Conservation (phyloP, 1,139 yeast species). For the Blastobotrys aristatus region DNA sequence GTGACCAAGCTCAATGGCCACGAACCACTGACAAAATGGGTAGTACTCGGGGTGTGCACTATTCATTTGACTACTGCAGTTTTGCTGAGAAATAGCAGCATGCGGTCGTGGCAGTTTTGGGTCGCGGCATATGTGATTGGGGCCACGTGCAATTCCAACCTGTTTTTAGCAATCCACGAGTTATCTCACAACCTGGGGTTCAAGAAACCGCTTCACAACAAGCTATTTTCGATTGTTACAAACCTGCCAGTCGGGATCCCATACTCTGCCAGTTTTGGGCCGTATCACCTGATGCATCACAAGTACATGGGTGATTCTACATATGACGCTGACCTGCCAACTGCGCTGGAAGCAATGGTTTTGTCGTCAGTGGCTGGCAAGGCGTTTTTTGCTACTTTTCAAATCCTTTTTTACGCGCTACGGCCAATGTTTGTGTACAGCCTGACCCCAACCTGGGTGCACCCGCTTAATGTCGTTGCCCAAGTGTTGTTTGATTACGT, state of each 20-base stretch:
- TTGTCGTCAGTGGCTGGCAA: slow-evolving; percentile 78
- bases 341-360: slow-evolving; percentile 65
- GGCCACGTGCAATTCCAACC: slow-evolving; percentile 79
- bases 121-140: slow-evolving; percentile 70
- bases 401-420: slow-evolving; percentile 80
- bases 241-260: slow-evolving; percentile 89
- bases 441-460: slow-evolving; percentile 68
- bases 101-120: slow-evolving; percentile 54
- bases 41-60: slow-evolving; percentile 57
- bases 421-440: slow-evolving; percentile 84
- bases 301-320: slow-evolving; percentile 83
- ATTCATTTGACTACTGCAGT: slow-evolving; percentile 63
- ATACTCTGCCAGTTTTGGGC: slow-evolving; percentile 84
- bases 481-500: slow-evolving; percentile 57
- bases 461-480: slow-evolving; percentile 58
- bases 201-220: slow-evolving; percentile 70
- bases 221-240: slow-evolving; percentile 68
- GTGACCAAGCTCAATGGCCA: slow-evolving; percentile 77
- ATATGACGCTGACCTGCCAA: slow-evolving; percentile 85
- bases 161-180: slow-evolving; percentile 85
- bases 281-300: slow-evolving; percentile 88
- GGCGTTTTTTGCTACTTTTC: slow-evolving; percentile 86
- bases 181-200: slow-evolving; percentile 82
- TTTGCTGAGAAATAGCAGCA: slow-evolving; percentile 50
- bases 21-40: slow-evolving; percentile 80